Base-by-base conservation (phyloP, 108 stramenopile genomes). In the Fistulifera pelliculosa region DNA sequence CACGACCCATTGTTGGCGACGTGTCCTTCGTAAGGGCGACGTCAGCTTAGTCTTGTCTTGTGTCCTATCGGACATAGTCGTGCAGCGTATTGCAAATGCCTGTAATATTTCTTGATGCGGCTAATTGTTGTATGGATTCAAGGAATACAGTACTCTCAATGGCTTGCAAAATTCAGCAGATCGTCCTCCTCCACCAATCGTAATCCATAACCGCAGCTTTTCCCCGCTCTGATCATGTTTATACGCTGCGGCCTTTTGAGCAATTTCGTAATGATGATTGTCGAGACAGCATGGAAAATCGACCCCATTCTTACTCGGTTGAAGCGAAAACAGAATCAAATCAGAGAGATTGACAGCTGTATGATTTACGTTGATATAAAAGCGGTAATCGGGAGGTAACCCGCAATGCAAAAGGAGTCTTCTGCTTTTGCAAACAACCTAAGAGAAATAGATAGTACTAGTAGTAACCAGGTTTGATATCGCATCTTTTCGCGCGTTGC, bases 361-460 rank as follows among this genome's bases (percentile, higher is more conserved):
- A 22, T 59, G 49, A 24, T 76, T 75, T 45, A 79, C 38, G 49
- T 81, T 68, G 53, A 77, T 60, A 47, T 74, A 66, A 10, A 47
- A 49, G 12, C 85, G 74, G 54, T 87, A 87, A 27, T 87, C 85
- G 85, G 85, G 16, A 87, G 68, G 64, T 87, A 87, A 11, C 75
- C 85, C 0, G 60, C 74, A 15, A 87, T 51, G 6, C 73, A 52
- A 61, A 87, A 77, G 27, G 64, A 15, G n/a, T 64, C 58, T 22
- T 68, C 23, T 23, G 50, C 50, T 35, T 35, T 35, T 8, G 31
- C 8, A 6, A 35, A 35, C 8, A 35, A 3, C 3, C 31, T 35
- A 35, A 6, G 3, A 35, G 8, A 35, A 35, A 3, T 35, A 35
- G 8, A 3, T 8, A 6, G 3, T 8, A 35, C 8, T 8, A 35